These are phyloP conservation scores for Ogataea nakhonphanomensis DNA, from an alignment of 805 yeast species.

Conservation along the genomic window DNA sequence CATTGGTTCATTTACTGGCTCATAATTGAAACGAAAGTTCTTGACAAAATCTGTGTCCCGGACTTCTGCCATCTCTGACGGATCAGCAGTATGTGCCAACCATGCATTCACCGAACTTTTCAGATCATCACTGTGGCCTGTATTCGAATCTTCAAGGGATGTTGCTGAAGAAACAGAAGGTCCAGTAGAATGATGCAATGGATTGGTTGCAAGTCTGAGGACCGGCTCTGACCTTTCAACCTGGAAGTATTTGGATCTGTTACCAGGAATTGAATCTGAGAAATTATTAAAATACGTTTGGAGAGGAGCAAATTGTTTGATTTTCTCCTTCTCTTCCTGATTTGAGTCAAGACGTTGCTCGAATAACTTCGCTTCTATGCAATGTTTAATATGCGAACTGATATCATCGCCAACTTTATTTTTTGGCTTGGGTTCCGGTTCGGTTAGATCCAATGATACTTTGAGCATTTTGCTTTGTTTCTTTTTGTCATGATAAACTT, in stretches of 20 bases:
- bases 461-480: constrained; percentile 4
- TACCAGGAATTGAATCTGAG: constrained; percentile 9
- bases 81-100: constrained; percentile 12
- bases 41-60: constrained; percentile 9
- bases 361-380: too few relatives aligned
- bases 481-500: constrained; percentile 12
- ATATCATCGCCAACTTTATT: constrained; percentile 3
- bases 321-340: too few relatives aligned
- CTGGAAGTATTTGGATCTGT: constrained; percentile 1
- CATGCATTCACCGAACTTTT: constrained; percentile 5
- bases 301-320: neutral
- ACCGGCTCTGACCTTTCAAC: neutral
- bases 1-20: neutral
- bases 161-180: too few relatives aligned
- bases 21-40: constrained; percentile 1
- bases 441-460: neutral
- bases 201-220: neutral
- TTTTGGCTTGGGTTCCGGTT: neutral
- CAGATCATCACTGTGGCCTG: too few relatives aligned
- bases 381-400: too few relatives aligned
- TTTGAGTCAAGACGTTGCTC: too few relatives aligned
- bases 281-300: constrained; percentile 10
- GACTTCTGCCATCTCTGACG: constrained; percentile 10
- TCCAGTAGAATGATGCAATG: neutral
- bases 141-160: neutral